These are phyloP conservation scores for Ophiostoma montium DNA, from an alignment of 2,329 filamentous ascomycete species.

Conservation along the genomic window DNA sequence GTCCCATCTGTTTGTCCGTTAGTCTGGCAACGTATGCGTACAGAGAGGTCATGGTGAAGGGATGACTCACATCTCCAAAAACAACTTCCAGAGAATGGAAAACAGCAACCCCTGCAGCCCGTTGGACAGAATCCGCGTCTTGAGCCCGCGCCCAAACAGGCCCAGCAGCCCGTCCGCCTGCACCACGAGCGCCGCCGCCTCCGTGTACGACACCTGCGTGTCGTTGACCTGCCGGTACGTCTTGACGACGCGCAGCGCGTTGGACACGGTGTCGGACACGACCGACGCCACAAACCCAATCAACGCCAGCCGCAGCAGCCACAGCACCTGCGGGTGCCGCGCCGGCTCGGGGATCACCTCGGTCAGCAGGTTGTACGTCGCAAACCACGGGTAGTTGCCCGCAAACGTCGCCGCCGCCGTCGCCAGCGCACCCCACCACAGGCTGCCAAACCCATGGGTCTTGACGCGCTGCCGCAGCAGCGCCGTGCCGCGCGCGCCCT, in stretches of 20 bases:
- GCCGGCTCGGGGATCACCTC: constrained; percentile 26
- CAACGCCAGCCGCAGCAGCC: constrained; percentile 29
- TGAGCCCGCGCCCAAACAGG: constrained; percentile 30
- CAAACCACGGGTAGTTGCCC: constrained; percentile 36
- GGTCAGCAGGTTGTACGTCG: constrained; percentile 32
- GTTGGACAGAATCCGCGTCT: constrained; percentile 33
- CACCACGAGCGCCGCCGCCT: constrained; percentile 28
- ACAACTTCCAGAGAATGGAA: constrained; percentile 34
- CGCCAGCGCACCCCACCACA: constrained; percentile 36
- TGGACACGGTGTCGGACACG: constrained; percentile 31
- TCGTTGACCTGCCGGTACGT: constrained; percentile 37
- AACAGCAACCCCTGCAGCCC: constrained; percentile 32
- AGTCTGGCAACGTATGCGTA: not conserved
- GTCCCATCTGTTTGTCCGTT: constrained; percentile 1
- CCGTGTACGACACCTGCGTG: constrained; percentile 30
- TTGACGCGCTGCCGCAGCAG: constrained; percentile 30
- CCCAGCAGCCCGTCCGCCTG: constrained; percentile 27
- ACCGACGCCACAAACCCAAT: constrained; percentile 31
- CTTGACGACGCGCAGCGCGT: constrained; percentile 33
- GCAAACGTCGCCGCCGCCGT: constrained; percentile 34
- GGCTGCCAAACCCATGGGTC: constrained; percentile 28
- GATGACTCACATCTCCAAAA: constrained; percentile 29
- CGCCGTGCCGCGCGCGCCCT: constrained; percentile 27
- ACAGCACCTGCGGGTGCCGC: constrained; percentile 25
- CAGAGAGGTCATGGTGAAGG: too few species aligned